Conservation (phyloP, 768 basidiomycete genomes). For the Boletus sp. region DNA sequence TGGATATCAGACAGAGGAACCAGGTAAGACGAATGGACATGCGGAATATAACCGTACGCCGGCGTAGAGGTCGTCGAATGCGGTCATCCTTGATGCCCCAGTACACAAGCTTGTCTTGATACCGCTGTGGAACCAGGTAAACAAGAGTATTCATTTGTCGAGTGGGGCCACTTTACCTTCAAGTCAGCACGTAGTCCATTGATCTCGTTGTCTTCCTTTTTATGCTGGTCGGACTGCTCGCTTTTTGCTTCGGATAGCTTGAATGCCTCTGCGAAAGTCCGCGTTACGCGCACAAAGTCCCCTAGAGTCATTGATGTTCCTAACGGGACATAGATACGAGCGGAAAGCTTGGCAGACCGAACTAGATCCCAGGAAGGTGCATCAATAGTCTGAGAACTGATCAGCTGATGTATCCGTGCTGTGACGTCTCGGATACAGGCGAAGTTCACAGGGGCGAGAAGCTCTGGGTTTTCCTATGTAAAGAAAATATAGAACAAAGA, state of each 20-base stretch:
- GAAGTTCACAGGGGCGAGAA: slow-evolving; percentile 66
- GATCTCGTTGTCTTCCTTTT: slow-evolving; percentile 28
- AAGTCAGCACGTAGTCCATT: slow-evolving; percentile 50
- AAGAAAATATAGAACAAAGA: slow-evolving; percentile 1
- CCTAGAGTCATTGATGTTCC: slow-evolving; percentile 84
- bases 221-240: slow-evolving; percentile 24
- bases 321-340: slow-evolving; percentile 82
- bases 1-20: slow-evolving; percentile 56
- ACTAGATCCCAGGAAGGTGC: slow-evolving; percentile 83
- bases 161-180: slow-evolving; percentile 43
- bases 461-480: slow-evolving; percentile 63
- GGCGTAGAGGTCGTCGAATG: slow-evolving; percentile 61
- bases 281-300: slow-evolving; percentile 75
- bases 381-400: slow-evolving; percentile 76
- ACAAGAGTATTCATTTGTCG: background rate
- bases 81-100: slow-evolving; percentile 86
- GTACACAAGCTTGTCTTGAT: slow-evolving; percentile 67
- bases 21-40: slow-evolving; percentile 64
- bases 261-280: slow-evolving; percentile 76
- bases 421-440: slow-evolving; percentile 60
- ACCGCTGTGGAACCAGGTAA: slow-evolving; percentile 42
- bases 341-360: slow-evolving; percentile 71
- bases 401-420: slow-evolving; percentile 59
- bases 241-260: slow-evolving; percentile 40
- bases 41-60: slow-evolving; percentile 56